Evolutionary conservation across 2,329 filamentous ascomycete species (phyloP), one percentile per base, ranked within the genome.

Genomic region (Ophiognomonia clavigignenti-juglandacearum): DNA sequence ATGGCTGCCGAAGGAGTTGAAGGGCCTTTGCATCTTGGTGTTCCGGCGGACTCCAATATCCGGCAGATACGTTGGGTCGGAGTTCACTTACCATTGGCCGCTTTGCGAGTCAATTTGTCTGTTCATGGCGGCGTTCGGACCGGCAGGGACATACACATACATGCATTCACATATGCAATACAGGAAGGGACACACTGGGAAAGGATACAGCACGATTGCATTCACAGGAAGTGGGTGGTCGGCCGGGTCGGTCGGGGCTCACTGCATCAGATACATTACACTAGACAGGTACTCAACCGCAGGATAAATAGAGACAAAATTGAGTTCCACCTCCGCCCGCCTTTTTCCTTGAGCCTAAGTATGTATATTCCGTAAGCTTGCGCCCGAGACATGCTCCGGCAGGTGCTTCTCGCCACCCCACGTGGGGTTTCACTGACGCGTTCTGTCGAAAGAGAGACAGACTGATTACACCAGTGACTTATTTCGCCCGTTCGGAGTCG

Each of bases 321-420:
- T 29, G 19, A 32, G 19, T 36, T 44, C 45, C 34, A 40, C 39
- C 24, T 31, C 40, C 43, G 20, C 38, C n/a, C 19, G n/a, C n/a
- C n/a, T n/a, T n/a, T n/a, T n/a, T n/a, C n/a, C n/a, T n/a, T n/a
- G n/a, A n/a, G n/a, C n/a, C n/a, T n/a, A n/a, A n/a, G n/a, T n/a
- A n/a, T n/a, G n/a, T n/a, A n/a, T n/a, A n/a, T 13, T 24, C n/a
- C 18, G n/a, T 7, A 43, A 18, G 31, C 43, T 18, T 19, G 20
- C 19, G 34, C 36, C 37, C 22, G 43, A 50, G 39, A 42, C 39
- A 42, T 42, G 18, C 32, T 36, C 44, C 39, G 41, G 34, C 40
- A 35, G 40, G 44, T 24, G 26, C 29, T 22, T 37, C 24, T 26
- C n/a, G n/a, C n/a, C n/a, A n/a, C n/a, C n/a, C 48, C 44, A 26